Percentiles rank a stretch among this genome's conserved stretches.
Evolutionary conservation across 164 flowering plant species (phyloP).

Genomic region (Amborella trichopoda): DNA sequence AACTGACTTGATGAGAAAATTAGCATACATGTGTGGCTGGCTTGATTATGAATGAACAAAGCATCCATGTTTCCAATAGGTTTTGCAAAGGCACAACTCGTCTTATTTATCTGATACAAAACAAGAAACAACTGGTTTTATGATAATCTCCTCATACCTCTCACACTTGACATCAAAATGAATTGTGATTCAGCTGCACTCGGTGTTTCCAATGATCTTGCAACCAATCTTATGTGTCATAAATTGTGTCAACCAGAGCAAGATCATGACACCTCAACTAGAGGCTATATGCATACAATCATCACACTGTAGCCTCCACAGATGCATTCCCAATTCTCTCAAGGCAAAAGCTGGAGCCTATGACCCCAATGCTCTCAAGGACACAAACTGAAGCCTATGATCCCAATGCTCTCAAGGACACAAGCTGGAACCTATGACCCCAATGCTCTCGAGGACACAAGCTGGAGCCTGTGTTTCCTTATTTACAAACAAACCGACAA

Average conservation of each 20-base stretch:
- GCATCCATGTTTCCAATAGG: too few species aligned
- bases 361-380: too few species aligned
- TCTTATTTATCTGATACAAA: too few species aligned
- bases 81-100: too few species aligned
- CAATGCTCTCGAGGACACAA: not conserved
- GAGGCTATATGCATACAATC: not conserved
- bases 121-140: slow-evolving; percentile 2
- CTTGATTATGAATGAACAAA: too few species aligned
- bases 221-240: slow-evolving; percentile 3
- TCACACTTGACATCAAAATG: slow-evolving; percentile 5
- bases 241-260: slow-evolving; percentile 1
- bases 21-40: too few species aligned
- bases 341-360: too few species aligned
- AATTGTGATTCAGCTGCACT: slow-evolving; percentile 8
- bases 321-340: not conserved
- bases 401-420: slow-evolving; percentile 3
- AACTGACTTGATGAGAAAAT: too few species aligned
- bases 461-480: not conserved
- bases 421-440: not conserved
- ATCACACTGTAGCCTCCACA: not conserved
- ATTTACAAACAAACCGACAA: not conserved
- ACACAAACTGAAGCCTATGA: too few species aligned
- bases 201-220: not conserved
- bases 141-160: slow-evolving; percentile 7
- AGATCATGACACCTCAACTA: slow-evolving; percentile 5